Conservation (phyloP, 176 grass and related monocot species). For the Triticum urartu region DNA sequence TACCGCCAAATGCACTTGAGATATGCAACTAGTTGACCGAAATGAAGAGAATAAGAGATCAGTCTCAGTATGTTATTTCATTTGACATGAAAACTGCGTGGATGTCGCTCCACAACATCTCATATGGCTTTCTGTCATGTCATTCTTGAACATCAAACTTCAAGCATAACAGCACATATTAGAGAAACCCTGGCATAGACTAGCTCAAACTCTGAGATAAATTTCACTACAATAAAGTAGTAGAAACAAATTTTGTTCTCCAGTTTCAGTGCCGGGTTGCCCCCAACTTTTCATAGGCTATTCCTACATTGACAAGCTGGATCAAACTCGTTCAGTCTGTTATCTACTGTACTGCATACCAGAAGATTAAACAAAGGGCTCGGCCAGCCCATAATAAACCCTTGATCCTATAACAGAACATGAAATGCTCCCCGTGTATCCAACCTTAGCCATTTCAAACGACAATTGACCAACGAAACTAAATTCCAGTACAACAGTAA, state of each 20-base stretch:
- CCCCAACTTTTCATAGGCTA: neutral
- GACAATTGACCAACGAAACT: neutral
- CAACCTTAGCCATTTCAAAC: neutral
- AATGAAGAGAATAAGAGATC: neutral
- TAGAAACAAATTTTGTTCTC: neutral
- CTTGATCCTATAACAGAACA: neutral
- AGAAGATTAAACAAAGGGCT: neutral
- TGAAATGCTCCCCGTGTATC: neutral
- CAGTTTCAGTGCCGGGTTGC: neutral
- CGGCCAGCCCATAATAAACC: neutral
- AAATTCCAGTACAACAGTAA: neutral
- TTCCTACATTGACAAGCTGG: neutral
- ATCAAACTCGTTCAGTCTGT: neutral
- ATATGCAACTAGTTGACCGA: conserved; percentile 2
- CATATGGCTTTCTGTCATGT: neutral
- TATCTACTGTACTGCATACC: neutral
- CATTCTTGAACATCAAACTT: neutral
- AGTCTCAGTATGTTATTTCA: neutral
- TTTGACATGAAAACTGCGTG: neutral
- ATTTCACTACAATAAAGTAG: neutral
- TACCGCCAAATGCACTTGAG: neutral
- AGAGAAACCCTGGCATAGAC: neutral
- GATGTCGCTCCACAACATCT: neutral
- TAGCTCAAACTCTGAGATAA: neutral
- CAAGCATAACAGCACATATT: neutral